Percentiles rank a stretch among this genome's conserved stretches.
phyloP scores from a whole-genome alignment of 352 stramenopile genomes.

The Phytophthora palmivora region DNA sequence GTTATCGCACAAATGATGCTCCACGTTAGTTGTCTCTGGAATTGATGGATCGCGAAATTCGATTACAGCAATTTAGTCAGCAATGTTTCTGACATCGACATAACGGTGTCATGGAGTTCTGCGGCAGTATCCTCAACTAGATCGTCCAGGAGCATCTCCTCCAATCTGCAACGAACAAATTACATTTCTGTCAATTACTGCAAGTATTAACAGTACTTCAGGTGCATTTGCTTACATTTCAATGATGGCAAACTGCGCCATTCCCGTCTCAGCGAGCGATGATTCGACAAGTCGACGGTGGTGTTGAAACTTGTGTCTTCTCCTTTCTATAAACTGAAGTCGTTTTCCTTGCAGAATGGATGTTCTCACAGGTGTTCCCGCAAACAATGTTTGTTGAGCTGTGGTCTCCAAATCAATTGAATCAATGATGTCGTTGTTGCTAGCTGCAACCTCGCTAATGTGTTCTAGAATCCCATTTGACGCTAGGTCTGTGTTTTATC shows the following conservation, averaged over 20 bases:
- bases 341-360: conserved; percentile 29
- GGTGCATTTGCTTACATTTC: conserved; percentile 54
- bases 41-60: not conserved
- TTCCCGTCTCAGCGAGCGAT: conserved; percentile 59
- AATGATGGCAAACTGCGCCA: conserved; percentile 65
- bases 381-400: conserved; percentile 1
- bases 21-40: not conserved
- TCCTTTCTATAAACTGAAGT: conserved; percentile 55
- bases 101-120: conserved; percentile 49
- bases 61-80: conserved; percentile 37
- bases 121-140: conserved; percentile 43
- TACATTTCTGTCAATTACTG: not conserved
- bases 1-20: conserved; percentile 3
- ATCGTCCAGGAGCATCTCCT: conserved; percentile 54
- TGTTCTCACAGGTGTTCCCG: conserved; percentile 14
- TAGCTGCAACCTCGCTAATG: not conserved
- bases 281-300: conserved; percentile 64
- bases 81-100: conserved; percentile 48
- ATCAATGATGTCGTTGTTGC: not conserved
- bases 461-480: not conserved
- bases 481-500: not conserved
- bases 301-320: conserved; percentile 52
- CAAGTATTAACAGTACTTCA: not conserved
- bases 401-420: not conserved
- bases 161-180: conserved; percentile 36